Evolutionary conservation across 2,329 filamentous ascomycete species (phyloP), one percentile per base, ranked within the genome.

Genomic region (Aspergillus sp.): DNA sequence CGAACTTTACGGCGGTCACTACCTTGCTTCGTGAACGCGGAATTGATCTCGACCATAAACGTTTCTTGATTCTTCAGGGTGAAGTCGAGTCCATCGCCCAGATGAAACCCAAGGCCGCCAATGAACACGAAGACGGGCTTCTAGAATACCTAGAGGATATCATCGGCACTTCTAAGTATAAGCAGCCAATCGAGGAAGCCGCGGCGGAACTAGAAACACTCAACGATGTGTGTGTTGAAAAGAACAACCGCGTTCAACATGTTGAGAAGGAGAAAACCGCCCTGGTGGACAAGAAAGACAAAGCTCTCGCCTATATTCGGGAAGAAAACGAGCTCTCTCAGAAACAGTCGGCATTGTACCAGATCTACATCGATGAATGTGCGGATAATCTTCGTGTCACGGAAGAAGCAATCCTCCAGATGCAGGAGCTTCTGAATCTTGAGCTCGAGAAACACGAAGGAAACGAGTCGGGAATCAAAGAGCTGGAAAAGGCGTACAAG

Each of bases 11-110:
- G 0, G 86, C 89, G 0, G 95, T 99, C 30, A 97, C 93, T 0
- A 92, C 89, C 0, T 82, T 99, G 15, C 85, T 99, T 8, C 90
- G 90, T 60, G 92, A 93, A 23, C 88, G 91, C 25, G 96, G 95
- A 2, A 91, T 99, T 17, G 95, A 99, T 79, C 84, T 99, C 23
- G 95, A 99, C 72, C 95, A 99, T 81, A 99, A 99, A 80, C 91
- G 95, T 63, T 99, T 99, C 80, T 81, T 99, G 57, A 99, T 99
- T 72, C 82, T 99, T 11, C 95, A 99, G 77, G 95, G 95, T 72
- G 95, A 99, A 76, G 95, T 99, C 62, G 95, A 99, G 77, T 97
- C 94, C 0, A 99, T 99, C 74, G 94, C 95, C 7, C 95, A 98
- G 78, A 99, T 99, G 95, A 99, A 99, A 79, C 85, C 96, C 19